phyloP scores from a whole-genome alignment of 1,284 basidiomycete genomes.

The Fistulinella staudtii region DNA sequence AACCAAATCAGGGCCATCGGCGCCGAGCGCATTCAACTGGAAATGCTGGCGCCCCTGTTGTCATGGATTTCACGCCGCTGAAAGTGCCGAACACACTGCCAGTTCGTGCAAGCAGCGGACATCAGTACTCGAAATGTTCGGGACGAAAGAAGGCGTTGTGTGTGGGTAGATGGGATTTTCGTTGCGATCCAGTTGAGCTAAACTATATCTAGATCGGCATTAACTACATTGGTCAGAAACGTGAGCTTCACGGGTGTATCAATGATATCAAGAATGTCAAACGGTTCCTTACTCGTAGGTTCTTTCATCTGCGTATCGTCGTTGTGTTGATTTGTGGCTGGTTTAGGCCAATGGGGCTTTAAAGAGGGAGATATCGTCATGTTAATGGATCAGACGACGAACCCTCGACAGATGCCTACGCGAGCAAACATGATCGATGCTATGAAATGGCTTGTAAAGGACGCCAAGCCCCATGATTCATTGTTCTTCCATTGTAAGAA shows the following conservation, averaged over 20 bases:
- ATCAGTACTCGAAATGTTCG: conserved; percentile 65
- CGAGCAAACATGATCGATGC: conserved; percentile 75
- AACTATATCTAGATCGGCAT: conserved; percentile 55
- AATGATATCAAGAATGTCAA: conserved; percentile 78
- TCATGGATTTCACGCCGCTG: background rate
- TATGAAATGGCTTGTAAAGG: conserved; percentile 84
- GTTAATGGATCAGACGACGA: conserved; percentile 68
- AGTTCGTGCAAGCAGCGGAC: conserved; percentile 4
- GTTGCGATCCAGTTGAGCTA: background rate
- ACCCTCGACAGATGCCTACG: conserved; percentile 66
- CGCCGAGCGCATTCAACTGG: conserved; percentile 23
- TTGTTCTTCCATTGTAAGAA: conserved; percentile 82
- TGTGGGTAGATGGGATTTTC: conserved; percentile 39
- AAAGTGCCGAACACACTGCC: conserved; percentile 4
- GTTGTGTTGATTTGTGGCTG: background rate
- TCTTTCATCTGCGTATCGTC: background rate
- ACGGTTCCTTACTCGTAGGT: conserved; percentile 66
- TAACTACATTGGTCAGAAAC: conserved; percentile 67
- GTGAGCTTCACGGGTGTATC: conserved; percentile 72
- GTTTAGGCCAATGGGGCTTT: conserved; percentile 59
- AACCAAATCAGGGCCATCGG: conserved; percentile 14
- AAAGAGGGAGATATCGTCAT: conserved; percentile 70
- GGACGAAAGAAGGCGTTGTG: conserved; percentile 71
- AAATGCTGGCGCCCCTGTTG: conserved; percentile 1
- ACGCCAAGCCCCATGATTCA: conserved; percentile 73